Evolutionary conservation across 805 yeast genomes (phyloP).

Genomic region (Kurtzmaniella fragi): DNA sequence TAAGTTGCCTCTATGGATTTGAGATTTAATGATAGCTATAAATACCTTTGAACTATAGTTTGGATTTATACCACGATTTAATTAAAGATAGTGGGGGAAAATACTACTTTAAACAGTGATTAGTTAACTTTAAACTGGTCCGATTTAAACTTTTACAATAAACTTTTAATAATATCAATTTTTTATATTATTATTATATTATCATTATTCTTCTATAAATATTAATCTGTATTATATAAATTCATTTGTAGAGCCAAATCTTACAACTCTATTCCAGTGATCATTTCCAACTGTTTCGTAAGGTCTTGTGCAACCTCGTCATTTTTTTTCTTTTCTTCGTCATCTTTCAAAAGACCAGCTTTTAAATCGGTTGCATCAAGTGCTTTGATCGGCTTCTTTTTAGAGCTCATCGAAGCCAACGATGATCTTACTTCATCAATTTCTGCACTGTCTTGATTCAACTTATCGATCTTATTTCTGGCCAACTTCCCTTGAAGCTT

Average conservation of each 20-base stretch:
- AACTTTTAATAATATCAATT: too few species aligned
- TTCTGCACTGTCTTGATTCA: slow-evolving; percentile 24
- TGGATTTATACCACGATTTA: too few species aligned
- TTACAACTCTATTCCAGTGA: slow-evolving; percentile 38
- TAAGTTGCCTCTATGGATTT: too few species aligned
- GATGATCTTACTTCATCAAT: slow-evolving; percentile 17
- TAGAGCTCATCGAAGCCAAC: slow-evolving; percentile 4
- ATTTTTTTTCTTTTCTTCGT: slow-evolving; percentile 19
- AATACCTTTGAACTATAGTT: too few species aligned
- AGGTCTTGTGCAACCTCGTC: slow-evolving; percentile 38
- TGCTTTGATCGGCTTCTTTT: slow-evolving; percentile 13
- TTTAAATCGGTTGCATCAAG: slow-evolving; percentile 31
- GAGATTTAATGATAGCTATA: too few species aligned
- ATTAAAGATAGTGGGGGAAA: too few species aligned
- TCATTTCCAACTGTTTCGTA: slow-evolving; percentile 41
- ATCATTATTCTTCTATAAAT: background rate
- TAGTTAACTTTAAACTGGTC: too few species aligned
- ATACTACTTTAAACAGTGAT: too few species aligned
- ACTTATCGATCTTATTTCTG: slow-evolving; percentile 25
- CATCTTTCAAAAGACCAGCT: slow-evolving; percentile 37
- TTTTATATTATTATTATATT: too few species aligned
- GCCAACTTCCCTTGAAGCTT: slow-evolving; percentile 23
- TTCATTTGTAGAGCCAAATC: too few species aligned
- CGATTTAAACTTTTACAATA: too few species aligned
- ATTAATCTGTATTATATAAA: too few species aligned